Evolutionary conservation across 139 green algal species (phyloP).

Genomic region (Micromonas pusilla): DNA sequence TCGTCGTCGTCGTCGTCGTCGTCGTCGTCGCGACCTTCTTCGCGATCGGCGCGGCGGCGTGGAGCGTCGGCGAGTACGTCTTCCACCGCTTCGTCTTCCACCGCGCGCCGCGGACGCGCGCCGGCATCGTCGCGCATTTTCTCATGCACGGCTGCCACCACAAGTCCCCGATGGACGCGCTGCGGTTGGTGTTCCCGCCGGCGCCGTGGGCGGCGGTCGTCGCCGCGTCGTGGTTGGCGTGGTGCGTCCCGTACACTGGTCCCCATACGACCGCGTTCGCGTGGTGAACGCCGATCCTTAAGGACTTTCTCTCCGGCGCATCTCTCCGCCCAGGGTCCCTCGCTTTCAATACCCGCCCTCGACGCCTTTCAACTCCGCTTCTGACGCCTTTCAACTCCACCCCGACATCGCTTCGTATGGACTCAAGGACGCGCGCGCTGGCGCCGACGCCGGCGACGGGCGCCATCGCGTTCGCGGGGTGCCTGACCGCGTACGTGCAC

Average conservation of each 20-base stretch:
- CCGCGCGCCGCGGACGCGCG: constrained; percentile 13
- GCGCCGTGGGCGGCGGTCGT: constrained; percentile 51
- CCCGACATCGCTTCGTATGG: too few species aligned
- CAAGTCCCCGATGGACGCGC: constrained; percentile 82
- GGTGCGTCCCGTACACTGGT: not conserved
- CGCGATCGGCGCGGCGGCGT: constrained; percentile 45
- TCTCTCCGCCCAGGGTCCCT: too few species aligned
- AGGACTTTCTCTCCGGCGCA: too few species aligned
- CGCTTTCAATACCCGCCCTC: too few species aligned
- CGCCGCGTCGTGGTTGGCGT: not conserved
- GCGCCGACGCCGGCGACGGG: not conserved
- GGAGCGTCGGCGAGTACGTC: constrained; percentile 81
- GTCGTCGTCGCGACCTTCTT: too few species aligned
- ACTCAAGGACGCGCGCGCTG: too few species aligned
- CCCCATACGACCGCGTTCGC: too few species aligned
- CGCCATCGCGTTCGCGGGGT: constrained; percentile 51
- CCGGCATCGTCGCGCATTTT: constrained; percentile 80
- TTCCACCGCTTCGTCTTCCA: constrained; percentile 92
- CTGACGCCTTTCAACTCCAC: too few species aligned
- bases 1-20: constrained; percentile 8
- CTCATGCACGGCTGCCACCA: constrained; percentile 92
- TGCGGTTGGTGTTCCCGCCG: constrained; percentile 87
- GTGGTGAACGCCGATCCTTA: too few species aligned
- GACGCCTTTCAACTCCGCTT: too few species aligned
- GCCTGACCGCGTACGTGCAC: constrained; percentile 74